phyloP scores from a whole-genome alignment of 2,329 filamentous ascomycete genomes.

The Ilyonectria robusta region DNA sequence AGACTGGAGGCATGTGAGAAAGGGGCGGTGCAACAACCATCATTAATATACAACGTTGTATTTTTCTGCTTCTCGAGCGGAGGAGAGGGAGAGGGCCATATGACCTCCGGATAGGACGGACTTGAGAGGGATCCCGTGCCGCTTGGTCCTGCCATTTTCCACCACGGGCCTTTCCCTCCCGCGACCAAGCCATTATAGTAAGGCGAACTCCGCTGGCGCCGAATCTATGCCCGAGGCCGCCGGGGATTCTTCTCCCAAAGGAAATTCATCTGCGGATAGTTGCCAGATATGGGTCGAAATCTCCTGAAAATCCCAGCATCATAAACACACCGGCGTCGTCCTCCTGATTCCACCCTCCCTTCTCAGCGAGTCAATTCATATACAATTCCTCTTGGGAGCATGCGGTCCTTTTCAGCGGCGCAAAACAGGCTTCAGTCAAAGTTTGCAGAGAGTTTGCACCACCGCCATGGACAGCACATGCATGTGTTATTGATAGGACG shows the following conservation, averaged over 20 bases:
- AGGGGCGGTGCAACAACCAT: background rate
- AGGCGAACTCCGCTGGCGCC: conserved; percentile 3
- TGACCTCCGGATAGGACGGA: background rate
- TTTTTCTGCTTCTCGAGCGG: background rate
- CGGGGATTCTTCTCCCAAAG: conserved; percentile 9
- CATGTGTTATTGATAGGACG: no score
- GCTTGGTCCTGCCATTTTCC: conserved; percentile 10
- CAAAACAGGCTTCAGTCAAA: no score
- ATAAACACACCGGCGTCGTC: no score
- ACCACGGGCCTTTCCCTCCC: background rate
- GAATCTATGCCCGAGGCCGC: no score
- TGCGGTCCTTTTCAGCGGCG: no score
- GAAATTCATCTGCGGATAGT: conserved; percentile 2
- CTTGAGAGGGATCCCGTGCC: background rate
- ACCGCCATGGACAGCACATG: no score
- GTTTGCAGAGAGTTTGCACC: no score
- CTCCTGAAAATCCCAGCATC: background rate
- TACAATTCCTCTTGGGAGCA: no score
- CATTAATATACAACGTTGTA: background rate
- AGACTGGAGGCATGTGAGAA: background rate
- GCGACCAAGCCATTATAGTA: conserved; percentile 5
- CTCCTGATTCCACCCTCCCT: no score
- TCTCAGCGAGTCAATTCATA: no score
- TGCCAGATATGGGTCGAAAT: background rate
- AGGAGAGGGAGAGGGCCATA: background rate